Evolutionary conservation across 2,329 filamentous ascomycete genomes (phyloP), one percentile per base, ranked within the genome.

Genomic region (Ascochyta pisi): DNA sequence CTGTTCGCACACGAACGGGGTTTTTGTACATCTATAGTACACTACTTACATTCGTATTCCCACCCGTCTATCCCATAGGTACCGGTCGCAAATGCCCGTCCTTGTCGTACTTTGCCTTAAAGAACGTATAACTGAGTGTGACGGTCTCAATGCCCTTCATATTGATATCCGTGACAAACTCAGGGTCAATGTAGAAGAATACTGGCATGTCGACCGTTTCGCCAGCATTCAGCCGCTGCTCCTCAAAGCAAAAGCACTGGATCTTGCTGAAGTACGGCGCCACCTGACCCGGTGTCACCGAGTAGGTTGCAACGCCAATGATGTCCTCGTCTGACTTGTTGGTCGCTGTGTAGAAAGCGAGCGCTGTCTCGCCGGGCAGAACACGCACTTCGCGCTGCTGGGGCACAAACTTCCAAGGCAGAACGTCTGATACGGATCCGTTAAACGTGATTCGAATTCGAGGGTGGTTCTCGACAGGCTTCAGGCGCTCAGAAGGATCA

Each of bases 191-290:
- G 77, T 98, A 99, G 79, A 99, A 99, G 78, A 99, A 99, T 0
- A 99, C 96, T 0, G 95, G 96, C 96, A 99, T 99, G 76, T 99
- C 95, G 50, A 99, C 95, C 40, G 92, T 95, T 83, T 99, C 96
- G 40, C 94, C 93, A 6, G 93, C 93, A 73, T 95, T 94, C 63
- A 99, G 78, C 59, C 96, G 84, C 83, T 99, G 95, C 75, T 84
- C 94, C 80, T 99, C 95, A 70, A 99, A 99, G 77, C 95, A 99
- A 78, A 99, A 99, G 73, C 95, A 99, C 78, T 99, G 95, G 41
- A 99, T 99, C 84, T 99, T 99, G 85, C 91, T 96, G 74, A 99
- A 99, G 76, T 99, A 99, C 1, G 92, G 93, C 39, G 95, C 94
- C 40, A 96, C 93, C 78, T 99, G 95, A 3, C 87, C 95, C 0